phyloP scores from a whole-genome alignment of 768 basidiomycete species.

The Lactarius sanguifluus region DNA sequence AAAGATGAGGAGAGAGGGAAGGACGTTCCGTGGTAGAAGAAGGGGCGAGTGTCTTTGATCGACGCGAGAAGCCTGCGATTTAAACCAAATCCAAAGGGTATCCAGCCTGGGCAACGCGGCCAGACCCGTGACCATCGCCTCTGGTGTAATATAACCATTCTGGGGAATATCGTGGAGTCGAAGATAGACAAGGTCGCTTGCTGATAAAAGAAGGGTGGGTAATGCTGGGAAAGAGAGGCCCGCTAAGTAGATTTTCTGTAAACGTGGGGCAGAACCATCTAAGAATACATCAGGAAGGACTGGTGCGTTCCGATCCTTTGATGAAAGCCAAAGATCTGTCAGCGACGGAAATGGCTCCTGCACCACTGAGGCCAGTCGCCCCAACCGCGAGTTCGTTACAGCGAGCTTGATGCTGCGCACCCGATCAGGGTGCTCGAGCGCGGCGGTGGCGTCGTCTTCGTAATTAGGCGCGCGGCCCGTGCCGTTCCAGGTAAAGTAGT shows the following conservation, averaged over 20 bases:
- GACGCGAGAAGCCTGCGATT: neutral
- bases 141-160: neutral
- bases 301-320: neutral
- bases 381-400: neutral
- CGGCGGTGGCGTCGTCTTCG: neutral
- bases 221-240: conserved; percentile 1
- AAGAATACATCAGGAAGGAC: neutral
- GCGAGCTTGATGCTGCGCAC: neutral
- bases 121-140: neutral
- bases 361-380: neutral
- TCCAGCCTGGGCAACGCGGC: neutral
- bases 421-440: neutral
- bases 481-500: neutral
- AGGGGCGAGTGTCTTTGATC: neutral
- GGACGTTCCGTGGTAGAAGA: neutral
- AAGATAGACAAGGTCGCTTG: neutral
- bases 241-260: neutral
- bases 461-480: neutral
- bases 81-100: conserved; percentile 1
- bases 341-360: neutral
- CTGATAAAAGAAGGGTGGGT: neutral
- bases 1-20: conserved; percentile 3
- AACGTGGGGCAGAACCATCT: neutral
- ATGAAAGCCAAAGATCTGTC: conserved; percentile 6
- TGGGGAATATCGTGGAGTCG: conserved; percentile 7